Evolutionary conservation across 495 filamentous ascomycete genomes (phyloP), one percentile per base, ranked within the genome.

Genomic region (Cladorrhinum samala): DNA sequence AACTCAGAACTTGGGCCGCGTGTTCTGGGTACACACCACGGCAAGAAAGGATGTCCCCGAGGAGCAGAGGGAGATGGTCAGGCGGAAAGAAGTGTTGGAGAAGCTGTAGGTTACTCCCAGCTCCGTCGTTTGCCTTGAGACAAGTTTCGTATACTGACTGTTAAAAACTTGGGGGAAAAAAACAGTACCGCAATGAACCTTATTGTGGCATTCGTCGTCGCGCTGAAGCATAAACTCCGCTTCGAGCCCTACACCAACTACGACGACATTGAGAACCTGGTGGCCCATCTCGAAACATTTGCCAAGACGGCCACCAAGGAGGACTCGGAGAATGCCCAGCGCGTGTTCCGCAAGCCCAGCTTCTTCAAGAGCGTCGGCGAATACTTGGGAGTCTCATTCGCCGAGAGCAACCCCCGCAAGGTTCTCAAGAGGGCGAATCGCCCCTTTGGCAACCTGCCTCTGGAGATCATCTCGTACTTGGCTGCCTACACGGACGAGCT

Each of bases 181-280:
- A 7, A 42, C 56, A 83, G 82, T 39, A 83, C 88, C 1, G 86
- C 83, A 2, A 79, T 93, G 65, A 93, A 94, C 66, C 79, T 95
- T 37, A 77, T 93, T 53, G 77, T 89, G 16, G 88, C 87, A 2
- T 95, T 86, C 63, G 77, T 85, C 25, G 76, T 88, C 7, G 68
- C 89, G 0, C 75, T 92, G 46, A 94, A 92, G 64, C 89, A 92
- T 72, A 85, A 83, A 62, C 80, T 95, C n/a, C 87, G 90, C 20
- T 91, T 91, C 62, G 89, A 95, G 61, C 87, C 89, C 0, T 89
- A 87, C 66, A 81, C 85, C 18, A 82, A 84, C 50, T 92, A 94
- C 61, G 77, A 77, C 7, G 85, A 89, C 60, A 71, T 89, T 9
- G 55, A 70, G 4, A 72, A 73, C 16, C 66, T 87, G 3, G 74